Evolutionary conservation across 441 rosid genomes (phyloP).

Genomic region (Erysimum pusillum): DNA sequence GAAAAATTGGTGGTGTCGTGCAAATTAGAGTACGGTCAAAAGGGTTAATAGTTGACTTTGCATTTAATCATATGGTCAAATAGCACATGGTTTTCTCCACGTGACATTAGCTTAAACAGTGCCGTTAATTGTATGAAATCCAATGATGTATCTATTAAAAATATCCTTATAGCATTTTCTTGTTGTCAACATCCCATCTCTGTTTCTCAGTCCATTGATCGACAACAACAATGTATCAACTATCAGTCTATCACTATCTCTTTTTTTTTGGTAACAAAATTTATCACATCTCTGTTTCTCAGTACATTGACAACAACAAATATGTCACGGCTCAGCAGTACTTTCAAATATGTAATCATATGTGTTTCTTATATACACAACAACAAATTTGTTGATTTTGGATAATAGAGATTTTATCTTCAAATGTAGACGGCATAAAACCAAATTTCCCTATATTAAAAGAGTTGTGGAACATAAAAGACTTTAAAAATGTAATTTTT

Average conservation of each 20-base stretch:
- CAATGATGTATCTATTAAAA: neutral
- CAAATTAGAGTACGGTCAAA: slow-evolving; percentile 40
- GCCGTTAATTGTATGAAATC: slow-evolving; percentile 33
- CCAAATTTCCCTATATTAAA: neutral
- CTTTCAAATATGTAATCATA: neutral
- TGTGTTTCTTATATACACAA: neutral
- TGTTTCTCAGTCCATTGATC: slow-evolving; percentile 14
- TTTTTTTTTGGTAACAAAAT: too few species aligned
- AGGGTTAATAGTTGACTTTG: slow-evolving; percentile 43
- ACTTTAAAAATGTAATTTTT: too few species aligned
- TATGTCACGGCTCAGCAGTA: neutral
- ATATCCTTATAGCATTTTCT: slow-evolving; percentile 12
- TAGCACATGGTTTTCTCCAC: slow-evolving; percentile 44
- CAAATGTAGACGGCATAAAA: neutral
- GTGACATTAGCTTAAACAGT: slow-evolving; percentile 43
- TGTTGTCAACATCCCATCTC: slow-evolving; percentile 21
- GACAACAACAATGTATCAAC: slow-evolving; percentile 9
- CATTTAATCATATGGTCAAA: slow-evolving; percentile 34
- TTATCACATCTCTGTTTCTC: slow-evolving; percentile 8
- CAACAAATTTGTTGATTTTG: neutral
- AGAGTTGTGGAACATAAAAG: neutral
- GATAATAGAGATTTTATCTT: neutral
- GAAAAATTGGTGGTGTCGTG: slow-evolving; percentile 7
- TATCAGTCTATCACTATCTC: too few species aligned
- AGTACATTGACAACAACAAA: slow-evolving; percentile 9